Evolutionary conservation across 441 rosid genomes (phyloP), one percentile per base, ranked within the genome.

Genomic region (Pelargonium myrrhifolium): DNA sequence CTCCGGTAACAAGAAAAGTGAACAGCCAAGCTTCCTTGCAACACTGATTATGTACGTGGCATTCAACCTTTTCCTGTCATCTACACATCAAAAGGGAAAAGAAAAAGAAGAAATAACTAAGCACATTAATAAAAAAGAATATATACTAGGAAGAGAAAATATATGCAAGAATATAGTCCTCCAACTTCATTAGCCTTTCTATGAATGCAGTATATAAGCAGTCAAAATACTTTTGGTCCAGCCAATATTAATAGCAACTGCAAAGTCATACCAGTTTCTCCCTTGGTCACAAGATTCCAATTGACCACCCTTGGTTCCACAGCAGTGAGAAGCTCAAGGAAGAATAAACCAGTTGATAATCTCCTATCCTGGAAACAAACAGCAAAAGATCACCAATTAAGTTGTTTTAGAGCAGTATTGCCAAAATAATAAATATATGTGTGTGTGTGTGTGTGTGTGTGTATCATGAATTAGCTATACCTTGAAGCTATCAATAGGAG

Each of bases 1-100:
- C 81, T 94, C 99, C 24, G 96, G 99, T 71, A 94, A 79, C 84
- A 94, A 81, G 89, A 93, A 93, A 72, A 94, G 88, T 67, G 99
- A 92, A 78, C 97, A 94, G 2, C 99, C 99, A 28, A 94, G 96
- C 85, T 94, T 94, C 42, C 99, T 69, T 10, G 99, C 97, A 72
- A 93, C 96, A 78, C 99, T 93, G 71, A 93, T 93, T 45, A 87
- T 91, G 71, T 93, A 93, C 39, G 92, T 93, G 21, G 99, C 95
- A 77, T 93, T 93, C 77, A 83, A 67, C 88, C 87, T 93, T 87
- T 87, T 93, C 24, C 91, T 93, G 77, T 93, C 97, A 68, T 93
- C 97, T 91, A 89, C 14, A 28, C 3, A 28, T 28, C 31, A 3
- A 26, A 26, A 26, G 28, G n/a, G n/a, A n/a, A n/a, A 11, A 49